Conservation (phyloP, 2,329 filamentous ascomycete species). For the Gliomastix tumulicola region DNA sequence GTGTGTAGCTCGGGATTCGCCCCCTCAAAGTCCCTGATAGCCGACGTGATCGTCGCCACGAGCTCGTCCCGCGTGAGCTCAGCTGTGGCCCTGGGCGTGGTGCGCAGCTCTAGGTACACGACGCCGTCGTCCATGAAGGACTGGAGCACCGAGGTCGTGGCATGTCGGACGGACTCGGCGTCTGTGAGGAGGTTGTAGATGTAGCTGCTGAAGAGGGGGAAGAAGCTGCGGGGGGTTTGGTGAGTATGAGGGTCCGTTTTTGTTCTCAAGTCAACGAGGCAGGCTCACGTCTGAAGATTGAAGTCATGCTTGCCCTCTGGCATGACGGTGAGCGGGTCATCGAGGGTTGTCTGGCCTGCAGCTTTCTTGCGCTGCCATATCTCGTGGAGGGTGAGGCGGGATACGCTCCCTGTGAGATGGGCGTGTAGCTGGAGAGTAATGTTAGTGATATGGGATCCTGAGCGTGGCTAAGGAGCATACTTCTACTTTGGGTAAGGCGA, state of each 20-base stretch:
- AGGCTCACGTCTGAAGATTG: conserved; percentile 58
- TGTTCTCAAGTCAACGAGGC: no score
- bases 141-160: conserved; percentile 57
- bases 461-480: no score
- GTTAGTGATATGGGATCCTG: no score
- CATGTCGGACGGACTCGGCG: conserved; percentile 47
- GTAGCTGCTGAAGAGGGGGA: conserved; percentile 70
- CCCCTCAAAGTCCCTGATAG: conserved; percentile 47
- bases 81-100: conserved; percentile 63
- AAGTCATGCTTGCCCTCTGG: conserved; percentile 66
- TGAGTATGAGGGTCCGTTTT: no score
- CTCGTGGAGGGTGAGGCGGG: conserved; percentile 62
- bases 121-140: conserved; percentile 67
- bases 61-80: conserved; percentile 56
- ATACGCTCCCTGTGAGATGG: conserved; percentile 74
- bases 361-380: conserved; percentile 61
- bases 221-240: no score
- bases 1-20: conserved; percentile 41
- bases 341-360: conserved; percentile 43
- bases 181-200: conserved; percentile 72
- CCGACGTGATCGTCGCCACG: conserved; percentile 56
- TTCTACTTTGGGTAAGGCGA: conserved; percentile 49
- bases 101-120: conserved; percentile 72
- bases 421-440: conserved; percentile 72
- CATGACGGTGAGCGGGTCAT: conserved; percentile 64